Evolutionary conservation across 495 filamentous ascomycete species (phyloP), one percentile per base, ranked within the genome.

Genomic region (Trichoderma orchidacearum): DNA sequence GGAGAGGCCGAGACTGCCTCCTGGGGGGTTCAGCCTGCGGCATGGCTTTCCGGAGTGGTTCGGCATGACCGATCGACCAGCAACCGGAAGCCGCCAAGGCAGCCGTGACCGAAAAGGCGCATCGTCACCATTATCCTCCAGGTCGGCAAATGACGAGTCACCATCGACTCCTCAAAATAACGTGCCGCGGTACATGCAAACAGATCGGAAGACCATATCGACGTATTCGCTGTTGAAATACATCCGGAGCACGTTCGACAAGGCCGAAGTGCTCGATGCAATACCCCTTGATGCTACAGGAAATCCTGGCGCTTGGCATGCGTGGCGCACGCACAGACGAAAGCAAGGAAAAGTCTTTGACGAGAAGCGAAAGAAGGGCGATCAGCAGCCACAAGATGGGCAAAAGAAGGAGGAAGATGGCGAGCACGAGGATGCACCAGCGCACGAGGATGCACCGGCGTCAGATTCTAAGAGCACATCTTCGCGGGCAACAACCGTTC

Each of bases 1-100:
- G 8, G 89, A 94, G 63, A 85, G 86, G 15, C 85, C 92, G 63
- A 75, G 87, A 12, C 70, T 95, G 57, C 86, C 89, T 0, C 90
- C 92, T 0, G 92, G 92, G 3, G 86, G 87, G 0, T 95, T 95
- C 68, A 89, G 85, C 60, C 75, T 97, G 32, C 75, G 86, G 51
- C 86, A 96, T 71, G 92, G 89, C 18, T 96, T 96, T 64, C 88
- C 92, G 2, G 75, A 79, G 56, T 96, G 92, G 91, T 95, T 90
- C 69, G 82, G 81, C 34, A 72, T 66, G 18, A 61, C 56, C 31
- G 65, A 68, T 52, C 66, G 67, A 53, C 13, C 6, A 6, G 53
- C 21, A 13, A 17, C 15, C 3, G 60, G 61, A 45, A 50, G 41
- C 27, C 34, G 41, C 9, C 18, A 38, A 15, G 21, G 31, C n/a